Evolutionary conservation across 2,329 filamentous ascomycete genomes (phyloP).

Genomic region (Ophiostoma sp.): DNA sequence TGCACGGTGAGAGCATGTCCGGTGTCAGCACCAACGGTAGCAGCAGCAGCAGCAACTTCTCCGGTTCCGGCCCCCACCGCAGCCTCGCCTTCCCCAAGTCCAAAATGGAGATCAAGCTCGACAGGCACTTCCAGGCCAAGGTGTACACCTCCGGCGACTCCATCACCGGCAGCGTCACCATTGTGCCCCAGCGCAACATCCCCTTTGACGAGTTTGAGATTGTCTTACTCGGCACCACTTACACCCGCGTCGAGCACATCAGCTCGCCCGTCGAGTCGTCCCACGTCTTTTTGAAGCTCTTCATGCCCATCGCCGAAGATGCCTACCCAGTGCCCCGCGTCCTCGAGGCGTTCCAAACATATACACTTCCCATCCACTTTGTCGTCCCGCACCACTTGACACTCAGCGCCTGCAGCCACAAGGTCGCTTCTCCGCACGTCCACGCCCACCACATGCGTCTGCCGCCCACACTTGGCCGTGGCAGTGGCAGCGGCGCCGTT

Average conservation of each 20-base stretch:
- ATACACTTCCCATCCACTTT: constrained; percentile 59
- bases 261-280: constrained; percentile 50
- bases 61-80: constrained; percentile 25
- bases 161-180: constrained; percentile 50
- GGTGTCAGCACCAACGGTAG: constrained; percentile 26
- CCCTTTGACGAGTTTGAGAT: constrained; percentile 55
- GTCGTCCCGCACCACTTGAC: constrained; percentile 60
- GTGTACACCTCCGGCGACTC: constrained; percentile 57
- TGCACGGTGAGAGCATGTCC: constrained; percentile 20
- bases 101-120: constrained; percentile 51
- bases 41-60: constrained; percentile 24
- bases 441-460: constrained; percentile 56
- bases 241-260: constrained; percentile 54
- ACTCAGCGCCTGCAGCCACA: constrained; percentile 56
- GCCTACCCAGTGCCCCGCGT: constrained; percentile 50
- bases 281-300: constrained; percentile 57
- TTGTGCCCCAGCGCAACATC: constrained; percentile 48
- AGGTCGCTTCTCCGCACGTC: constrained; percentile 46
- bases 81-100: constrained; percentile 30
- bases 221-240: constrained; percentile 52
- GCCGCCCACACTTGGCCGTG: constrained; percentile 48
- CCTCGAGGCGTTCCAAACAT: constrained; percentile 50
- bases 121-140: constrained; percentile 56
- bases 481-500: not conserved
- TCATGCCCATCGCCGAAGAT: constrained; percentile 53